Conservation (phyloP, 768 basidiomycete species). For the Russula griseocarnosa region DNA sequence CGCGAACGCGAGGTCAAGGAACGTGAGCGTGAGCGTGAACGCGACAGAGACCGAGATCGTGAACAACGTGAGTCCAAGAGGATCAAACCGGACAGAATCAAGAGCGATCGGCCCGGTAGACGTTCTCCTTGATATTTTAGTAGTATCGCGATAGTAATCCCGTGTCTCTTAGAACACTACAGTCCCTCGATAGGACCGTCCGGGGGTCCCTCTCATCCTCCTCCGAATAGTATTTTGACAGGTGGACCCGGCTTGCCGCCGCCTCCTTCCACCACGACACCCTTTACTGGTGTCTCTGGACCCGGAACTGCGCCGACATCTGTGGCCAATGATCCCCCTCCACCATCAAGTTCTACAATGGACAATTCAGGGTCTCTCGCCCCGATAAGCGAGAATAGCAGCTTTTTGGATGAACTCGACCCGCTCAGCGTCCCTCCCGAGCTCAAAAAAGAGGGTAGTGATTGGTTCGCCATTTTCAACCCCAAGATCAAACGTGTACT, state of each 20-base stretch:
- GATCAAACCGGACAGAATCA: conserved; percentile 29
- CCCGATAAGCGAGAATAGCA: conserved; percentile 27
- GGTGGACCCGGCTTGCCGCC: conserved; percentile 29
- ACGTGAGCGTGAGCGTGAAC: conserved; percentile 33
- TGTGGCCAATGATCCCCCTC: conserved; percentile 9
- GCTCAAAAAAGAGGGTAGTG: conserved; percentile 67
- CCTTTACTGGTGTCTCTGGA: conserved; percentile 25
- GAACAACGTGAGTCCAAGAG: conserved; percentile 27
- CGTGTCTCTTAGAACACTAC: conserved; percentile 22
- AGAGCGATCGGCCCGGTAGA: conserved; percentile 29
- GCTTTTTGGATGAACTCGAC: conserved; percentile 50
- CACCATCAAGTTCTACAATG: neutral
- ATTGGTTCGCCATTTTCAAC: conserved; percentile 90
- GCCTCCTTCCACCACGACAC: conserved; percentile 27
- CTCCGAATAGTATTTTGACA: conserved; percentile 22
- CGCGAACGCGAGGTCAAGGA: conserved; percentile 30
- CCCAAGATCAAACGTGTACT: conserved; percentile 71
- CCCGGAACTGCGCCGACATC: conserved; percentile 24
- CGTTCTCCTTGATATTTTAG: neutral
- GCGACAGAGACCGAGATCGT: conserved; percentile 30
- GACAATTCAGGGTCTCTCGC: conserved; percentile 23
- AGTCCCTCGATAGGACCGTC: conserved; percentile 27
- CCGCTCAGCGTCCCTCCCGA: conserved; percentile 48
- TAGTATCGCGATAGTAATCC: conserved; percentile 15
- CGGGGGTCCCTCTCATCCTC: conserved; percentile 22